Percentiles rank a stretch among this genome's conserved stretches.
Evolutionary conservation across 176 grass and related monocot genomes (phyloP).

Genomic region (Triticum dicoccoides): DNA sequence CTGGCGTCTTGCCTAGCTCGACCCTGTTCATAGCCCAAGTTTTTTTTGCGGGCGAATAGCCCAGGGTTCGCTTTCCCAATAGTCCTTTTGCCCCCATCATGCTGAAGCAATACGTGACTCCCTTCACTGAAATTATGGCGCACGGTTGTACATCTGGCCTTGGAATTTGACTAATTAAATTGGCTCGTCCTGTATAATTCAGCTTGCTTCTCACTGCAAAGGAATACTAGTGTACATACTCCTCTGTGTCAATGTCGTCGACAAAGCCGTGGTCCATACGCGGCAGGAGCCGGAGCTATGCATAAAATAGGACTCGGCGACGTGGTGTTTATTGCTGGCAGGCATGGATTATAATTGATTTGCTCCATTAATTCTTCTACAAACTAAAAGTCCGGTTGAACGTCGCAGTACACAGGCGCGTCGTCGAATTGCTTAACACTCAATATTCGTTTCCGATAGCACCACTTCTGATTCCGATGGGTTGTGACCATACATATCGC

Average conservation of each 20-base stretch:
- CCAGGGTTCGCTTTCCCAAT: not conserved
- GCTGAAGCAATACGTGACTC: not conserved
- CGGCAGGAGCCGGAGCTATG: not conserved
- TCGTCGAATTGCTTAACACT: not conserved
- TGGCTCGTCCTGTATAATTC: not conserved
- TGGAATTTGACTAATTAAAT: not conserved
- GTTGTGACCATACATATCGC: not conserved
- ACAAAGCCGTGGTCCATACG: not conserved
- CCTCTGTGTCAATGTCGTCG: not conserved
- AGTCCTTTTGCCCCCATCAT: not conserved
- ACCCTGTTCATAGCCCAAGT: too few species aligned
- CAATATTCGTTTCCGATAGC: not conserved
- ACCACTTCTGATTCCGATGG: not conserved
- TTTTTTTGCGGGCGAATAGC: too few species aligned
- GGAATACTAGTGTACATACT: not conserved
- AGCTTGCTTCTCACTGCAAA: not conserved
- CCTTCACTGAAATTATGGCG: not conserved
- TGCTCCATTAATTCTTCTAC: not conserved
- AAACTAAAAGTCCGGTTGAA: too few species aligned
- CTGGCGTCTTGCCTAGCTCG: not conserved
- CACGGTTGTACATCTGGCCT: not conserved
- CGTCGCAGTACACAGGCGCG: not conserved
- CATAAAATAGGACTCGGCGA: constrained; percentile 1
- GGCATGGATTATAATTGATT: not conserved
- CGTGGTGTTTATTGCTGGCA: not conserved